phyloP scores from a whole-genome alignment of 768 basidiomycete genomes.

The Amanita pallidorosea region DNA sequence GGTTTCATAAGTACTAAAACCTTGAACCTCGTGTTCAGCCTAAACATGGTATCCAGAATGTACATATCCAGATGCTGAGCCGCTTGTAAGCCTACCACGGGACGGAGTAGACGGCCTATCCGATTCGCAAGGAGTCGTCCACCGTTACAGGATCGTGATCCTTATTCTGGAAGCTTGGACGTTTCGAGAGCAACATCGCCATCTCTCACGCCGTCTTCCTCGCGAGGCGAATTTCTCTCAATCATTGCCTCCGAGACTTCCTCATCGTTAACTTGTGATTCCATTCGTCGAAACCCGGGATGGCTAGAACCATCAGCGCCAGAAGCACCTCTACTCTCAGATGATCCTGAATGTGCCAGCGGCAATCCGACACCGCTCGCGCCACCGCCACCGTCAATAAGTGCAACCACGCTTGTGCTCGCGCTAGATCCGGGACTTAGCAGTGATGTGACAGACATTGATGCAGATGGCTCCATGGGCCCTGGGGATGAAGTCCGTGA shows the following conservation, averaged over 20 bases:
- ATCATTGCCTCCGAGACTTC: not conserved
- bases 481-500: slow-evolving; percentile 14
- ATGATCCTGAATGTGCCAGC: not conserved
- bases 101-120: not conserved
- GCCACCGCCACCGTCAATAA: slow-evolving; percentile 5
- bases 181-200: not conserved
- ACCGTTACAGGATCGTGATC: not conserved
- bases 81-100: not conserved
- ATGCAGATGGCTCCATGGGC: slow-evolving; percentile 2
- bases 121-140: not conserved
- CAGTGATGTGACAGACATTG: slow-evolving; percentile 2
- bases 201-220: not conserved
- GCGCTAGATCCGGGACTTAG: not conserved
- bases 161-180: not conserved
- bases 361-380: not conserved
- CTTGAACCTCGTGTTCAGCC: slow-evolving; percentile 1
- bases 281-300: not conserved
- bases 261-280: not conserved
- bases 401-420: not conserved
- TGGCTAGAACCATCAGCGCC: not conserved
- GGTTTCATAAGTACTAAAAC: not conserved
- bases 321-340: not conserved
- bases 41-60: slow-evolving; percentile 2
- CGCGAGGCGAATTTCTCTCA: not conserved
- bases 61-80: slow-evolving; percentile 1